Conservation (phyloP, 2,329 filamentous ascomycete genomes). For the Aspergillus uvarum region DNA sequence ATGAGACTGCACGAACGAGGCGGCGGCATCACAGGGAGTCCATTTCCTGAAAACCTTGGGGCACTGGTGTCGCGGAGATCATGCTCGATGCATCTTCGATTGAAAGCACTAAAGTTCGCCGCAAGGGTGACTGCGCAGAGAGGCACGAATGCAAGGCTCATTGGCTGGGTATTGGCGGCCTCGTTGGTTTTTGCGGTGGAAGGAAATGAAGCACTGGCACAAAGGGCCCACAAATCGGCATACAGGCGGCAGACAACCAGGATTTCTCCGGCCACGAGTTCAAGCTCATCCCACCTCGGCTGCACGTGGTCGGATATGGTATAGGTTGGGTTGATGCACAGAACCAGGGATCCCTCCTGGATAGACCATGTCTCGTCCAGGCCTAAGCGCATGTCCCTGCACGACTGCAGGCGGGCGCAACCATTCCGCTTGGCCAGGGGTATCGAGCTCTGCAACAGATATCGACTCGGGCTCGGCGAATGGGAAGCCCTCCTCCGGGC, state of each 20-base stretch:
- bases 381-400: constrained; percentile 27
- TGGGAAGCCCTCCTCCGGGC: background rate
- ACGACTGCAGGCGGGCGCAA: constrained; percentile 25
- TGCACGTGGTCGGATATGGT: constrained; percentile 19
- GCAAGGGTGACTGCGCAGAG: constrained; percentile 35
- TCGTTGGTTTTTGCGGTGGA: background rate
- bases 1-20: constrained; percentile 27
- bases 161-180: constrained; percentile 1
- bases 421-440: constrained; percentile 18
- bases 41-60: constrained; percentile 25
- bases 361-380: constrained; percentile 27
- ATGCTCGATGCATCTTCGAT: constrained; percentile 19
- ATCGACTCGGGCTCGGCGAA: background rate
- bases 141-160: constrained; percentile 31
- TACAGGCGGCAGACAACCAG: constrained; percentile 34
- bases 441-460: constrained; percentile 11
- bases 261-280: constrained; percentile 28
- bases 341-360: constrained; percentile 32
- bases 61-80: background rate
- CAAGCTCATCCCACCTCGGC: constrained; percentile 27
- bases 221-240: constrained; percentile 37
- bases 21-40: constrained; percentile 28
- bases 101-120: constrained; percentile 31
- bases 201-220: constrained; percentile 26
- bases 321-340: constrained; percentile 27